Base-by-base conservation (phyloP, 208 protist species). In the Trypanosoma melophagium region DNA sequence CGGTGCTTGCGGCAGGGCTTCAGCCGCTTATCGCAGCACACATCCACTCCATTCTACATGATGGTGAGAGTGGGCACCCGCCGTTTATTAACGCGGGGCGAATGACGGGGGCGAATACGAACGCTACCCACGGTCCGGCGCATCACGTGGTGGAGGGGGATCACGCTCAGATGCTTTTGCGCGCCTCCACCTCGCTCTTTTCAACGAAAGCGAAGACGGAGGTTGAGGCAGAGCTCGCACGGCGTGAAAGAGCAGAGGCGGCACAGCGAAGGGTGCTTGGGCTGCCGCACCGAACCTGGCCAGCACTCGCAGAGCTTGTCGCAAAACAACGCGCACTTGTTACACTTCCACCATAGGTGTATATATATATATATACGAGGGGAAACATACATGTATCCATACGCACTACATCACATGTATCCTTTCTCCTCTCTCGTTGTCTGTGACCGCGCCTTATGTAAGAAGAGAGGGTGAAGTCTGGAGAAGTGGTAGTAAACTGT, bases 121-220 rank as follows among this genome's bases (percentile, higher is more conserved):
- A 60, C 1, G 47, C 50, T 38, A 69, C 59, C 9, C 7, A 50
- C 7, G 57, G 71, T 3, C 40, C 60, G 24, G 66, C 76, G 14
- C 81, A 90, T 66, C 56, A 93, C 56, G 80, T 90, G n/a, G 57
- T 93, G 17, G 82, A 93, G n/a, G 31, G 87, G 87, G 81, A 93
- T 45, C n/a, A 75, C 12, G 57, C 86, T 31, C 79, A 85, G 69
- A 66, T 84, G 12, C 60, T 83, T 16, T 54, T 73, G 53, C 76
- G 70, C 5, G 40, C 76, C 17, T 68, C 74, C 16, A 68, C 76
- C 9, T 71, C 71, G 0, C 59, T 86, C 14, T 93, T 90, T 53
- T 71, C 83, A 14, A 69, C 66, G 14, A 69, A 72, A n/a, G 74
- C 76, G 35, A 83, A 76, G 56, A 77, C 55, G 19, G 74, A 66